A percentile compares a stretch with the other conserved stretches of the same genome.
These are phyloP conservation scores for Lippia alba DNA, from an alignment of 305 asterid genomes.

Conservation along the genomic window DNA sequence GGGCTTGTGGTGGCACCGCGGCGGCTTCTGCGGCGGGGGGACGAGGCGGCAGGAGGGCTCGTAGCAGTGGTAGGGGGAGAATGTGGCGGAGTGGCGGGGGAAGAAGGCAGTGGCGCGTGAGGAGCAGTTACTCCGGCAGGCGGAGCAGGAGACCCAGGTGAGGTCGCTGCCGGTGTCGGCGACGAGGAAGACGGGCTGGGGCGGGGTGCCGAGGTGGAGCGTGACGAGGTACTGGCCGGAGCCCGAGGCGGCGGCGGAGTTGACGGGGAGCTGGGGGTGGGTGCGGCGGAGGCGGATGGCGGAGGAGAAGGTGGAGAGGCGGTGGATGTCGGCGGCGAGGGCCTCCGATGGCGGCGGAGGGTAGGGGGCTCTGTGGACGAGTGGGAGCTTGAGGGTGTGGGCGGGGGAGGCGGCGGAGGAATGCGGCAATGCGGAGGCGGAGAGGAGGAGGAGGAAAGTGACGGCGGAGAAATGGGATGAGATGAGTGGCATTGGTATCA, in stretches of 20 bases:
- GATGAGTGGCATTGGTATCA: conserved; percentile 42
- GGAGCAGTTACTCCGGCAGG: conserved; percentile 61
- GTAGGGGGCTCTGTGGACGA: conserved; percentile 50
- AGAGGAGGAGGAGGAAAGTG: conserved; percentile 22
- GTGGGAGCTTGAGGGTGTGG: conserved; percentile 60
- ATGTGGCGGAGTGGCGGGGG: conserved; percentile 74
- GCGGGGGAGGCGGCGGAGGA: conserved; percentile 30
- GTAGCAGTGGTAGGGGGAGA: conserved; percentile 68
- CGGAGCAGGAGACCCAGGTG: conserved; percentile 83
- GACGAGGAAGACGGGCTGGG: conserved; percentile 65
- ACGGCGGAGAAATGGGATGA: conserved; percentile 36
- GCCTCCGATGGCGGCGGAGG: conserved; percentile 49
- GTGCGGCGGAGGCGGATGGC: conserved; percentile 40
- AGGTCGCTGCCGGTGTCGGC: conserved; percentile 95
- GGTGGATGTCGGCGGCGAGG: conserved; percentile 60
- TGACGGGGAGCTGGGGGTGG: conserved; percentile 60
- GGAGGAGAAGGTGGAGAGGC: conserved; percentile 47
- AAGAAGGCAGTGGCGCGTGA: conserved; percentile 49
- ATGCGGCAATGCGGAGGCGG: conserved; percentile 33
- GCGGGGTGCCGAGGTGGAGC: conserved; percentile 78
- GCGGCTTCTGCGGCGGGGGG: conserved; percentile 47
- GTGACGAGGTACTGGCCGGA: conserved; percentile 83
- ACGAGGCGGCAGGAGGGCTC: conserved; percentile 57
- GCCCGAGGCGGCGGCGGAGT: conserved; percentile 78
- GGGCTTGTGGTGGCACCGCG: conserved; percentile 69